Conservation (phyloP, 129 eudicot genomes). For the Lactuca sativa region DNA sequence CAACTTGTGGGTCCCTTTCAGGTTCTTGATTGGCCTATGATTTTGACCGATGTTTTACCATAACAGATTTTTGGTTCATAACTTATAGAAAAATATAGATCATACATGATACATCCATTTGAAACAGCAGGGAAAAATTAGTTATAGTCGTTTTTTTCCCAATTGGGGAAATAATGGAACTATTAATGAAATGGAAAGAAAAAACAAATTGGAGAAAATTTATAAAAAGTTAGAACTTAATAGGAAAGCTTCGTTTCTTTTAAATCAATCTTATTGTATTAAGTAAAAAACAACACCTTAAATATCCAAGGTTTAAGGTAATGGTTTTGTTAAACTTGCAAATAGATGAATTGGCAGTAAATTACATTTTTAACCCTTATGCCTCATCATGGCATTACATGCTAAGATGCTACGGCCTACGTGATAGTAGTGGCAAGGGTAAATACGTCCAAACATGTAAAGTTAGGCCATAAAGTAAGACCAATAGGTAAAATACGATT, state of each 20-base stretch:
- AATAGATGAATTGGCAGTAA: too few species aligned
- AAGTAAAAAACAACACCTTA: not conserved
- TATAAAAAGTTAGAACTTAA: too few species aligned
- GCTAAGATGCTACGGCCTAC: too few species aligned
- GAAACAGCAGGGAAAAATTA: not conserved
- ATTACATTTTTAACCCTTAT: too few species aligned
- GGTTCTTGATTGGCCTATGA: constrained; percentile 13
- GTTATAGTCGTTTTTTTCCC: too few species aligned
- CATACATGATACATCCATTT: not conserved
- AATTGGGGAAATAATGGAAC: too few species aligned
- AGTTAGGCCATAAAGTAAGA: not conserved
- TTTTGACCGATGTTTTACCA: constrained; percentile 8
- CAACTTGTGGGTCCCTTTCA: constrained; percentile 18
- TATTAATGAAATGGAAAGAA: too few species aligned
- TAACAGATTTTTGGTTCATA: not conserved
- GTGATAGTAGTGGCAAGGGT: not conserved
- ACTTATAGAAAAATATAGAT: not conserved
- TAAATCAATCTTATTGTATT: too few species aligned
- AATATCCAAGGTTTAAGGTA: not conserved
- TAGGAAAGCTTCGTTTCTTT: not conserved
- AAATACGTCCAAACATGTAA: not conserved
- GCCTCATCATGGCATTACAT: too few species aligned
- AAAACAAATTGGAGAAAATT: too few species aligned
- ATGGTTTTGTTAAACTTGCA: not conserved
- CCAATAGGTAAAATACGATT: not conserved